phyloP scores from a whole-genome alignment of 192 early-diverging fungal species.

The Backusella luteola region DNA sequence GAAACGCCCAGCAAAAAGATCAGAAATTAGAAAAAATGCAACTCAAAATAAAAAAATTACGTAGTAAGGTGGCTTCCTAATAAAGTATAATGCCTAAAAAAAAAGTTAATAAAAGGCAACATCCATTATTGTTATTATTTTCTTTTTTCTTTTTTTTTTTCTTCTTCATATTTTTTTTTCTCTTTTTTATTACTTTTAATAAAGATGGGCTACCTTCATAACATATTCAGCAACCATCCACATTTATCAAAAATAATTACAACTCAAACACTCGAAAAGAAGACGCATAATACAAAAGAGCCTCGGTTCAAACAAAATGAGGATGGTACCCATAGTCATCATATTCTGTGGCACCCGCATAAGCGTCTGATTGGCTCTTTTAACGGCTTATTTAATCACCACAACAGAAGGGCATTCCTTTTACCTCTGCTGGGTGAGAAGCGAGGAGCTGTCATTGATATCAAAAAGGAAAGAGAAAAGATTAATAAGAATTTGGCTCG shows the following conservation, averaged over 20 bases:
- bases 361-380: conserved; percentile 12
- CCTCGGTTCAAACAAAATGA: conserved; percentile 27
- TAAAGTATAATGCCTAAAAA: conserved; percentile 6
- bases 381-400: conserved; percentile 12
- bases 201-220: neutral
- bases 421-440: conserved; percentile 29
- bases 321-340: conserved; percentile 31
- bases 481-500: conserved; percentile 13
- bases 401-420: conserved; percentile 11
- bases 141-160: neutral
- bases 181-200: neutral
- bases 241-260: neutral
- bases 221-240: neutral
- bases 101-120: neutral
- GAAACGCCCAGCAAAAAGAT: conserved; percentile 38
- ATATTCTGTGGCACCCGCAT: conserved; percentile 20
- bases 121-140: neutral
- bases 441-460: neutral
- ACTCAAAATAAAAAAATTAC: conserved; percentile 21
- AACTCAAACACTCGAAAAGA: neutral
- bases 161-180: neutral
- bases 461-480: conserved; percentile 11
- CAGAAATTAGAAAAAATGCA: conserved; percentile 32
- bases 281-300: neutral
- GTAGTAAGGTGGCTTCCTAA: conserved; percentile 21